Base-by-base conservation (phyloP, 352 stramenopile genomes). In the Phytopythium cucurbitacearum region DNA sequence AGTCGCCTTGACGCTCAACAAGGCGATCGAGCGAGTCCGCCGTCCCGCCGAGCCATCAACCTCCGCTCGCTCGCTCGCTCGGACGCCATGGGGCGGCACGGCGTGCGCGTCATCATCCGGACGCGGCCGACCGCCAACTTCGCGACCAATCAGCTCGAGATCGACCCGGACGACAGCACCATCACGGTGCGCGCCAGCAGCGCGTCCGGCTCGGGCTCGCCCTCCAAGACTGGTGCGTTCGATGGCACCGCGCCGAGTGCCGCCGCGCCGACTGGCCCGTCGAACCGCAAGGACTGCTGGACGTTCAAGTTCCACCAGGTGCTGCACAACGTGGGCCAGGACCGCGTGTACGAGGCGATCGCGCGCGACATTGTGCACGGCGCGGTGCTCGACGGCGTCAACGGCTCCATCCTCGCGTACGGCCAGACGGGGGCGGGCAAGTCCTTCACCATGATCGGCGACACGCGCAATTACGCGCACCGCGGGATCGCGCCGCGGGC, bases 281-380 rank as follows among this genome's bases (percentile, higher is more conserved):
- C 74, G 1, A 93, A 93, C 65, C 77, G 76, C 40, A 91, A 91
- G 49, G 80, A 89, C 53, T 89, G 72, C 45, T 93, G 80, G 80
- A 82, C 83, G 41, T 97, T 97, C 64, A 90, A 94, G 59, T 97
- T 95, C 59, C 85, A 97, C 56, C 89, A 97, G 56, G 80, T 97
- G 53, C 76, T 97, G 49, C 89, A 97, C 73, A 96, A 97, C 64
- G 87, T 80, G 11, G 76, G 72, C 11, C 89, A 97, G 63, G 85
- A 95, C 56, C 88, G 88, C 37, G 87, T 97, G 11, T 97, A 97
- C 62, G 84, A 96, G 40, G 79, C 84, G 28, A 90, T 96, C 45
- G 87, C 86, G 21, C 71, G 84, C 3, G 85, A 97, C 49, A 94
- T 96, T 33, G 89, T 97, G 7, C 82, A 96, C 49, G 80, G 80